phyloP scores from a whole-genome alignment of 2,329 filamentous ascomycete genomes.

The Botrytis medusae region DNA sequence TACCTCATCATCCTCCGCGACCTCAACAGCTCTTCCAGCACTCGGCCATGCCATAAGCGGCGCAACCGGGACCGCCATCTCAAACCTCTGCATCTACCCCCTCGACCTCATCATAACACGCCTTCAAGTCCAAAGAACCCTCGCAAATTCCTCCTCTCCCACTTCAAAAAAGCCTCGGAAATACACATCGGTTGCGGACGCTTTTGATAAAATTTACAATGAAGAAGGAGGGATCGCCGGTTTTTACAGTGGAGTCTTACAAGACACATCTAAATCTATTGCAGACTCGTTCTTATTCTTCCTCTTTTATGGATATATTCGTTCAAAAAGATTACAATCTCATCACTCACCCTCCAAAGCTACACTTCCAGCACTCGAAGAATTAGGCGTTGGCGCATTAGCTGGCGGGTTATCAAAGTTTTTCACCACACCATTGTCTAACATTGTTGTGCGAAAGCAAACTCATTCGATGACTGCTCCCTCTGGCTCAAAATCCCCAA shows the following conservation, averaged over 20 bases:
- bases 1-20: slow-evolving; percentile 28
- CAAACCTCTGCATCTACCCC: slow-evolving; percentile 77
- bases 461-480: slow-evolving; percentile 56
- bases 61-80: slow-evolving; percentile 73
- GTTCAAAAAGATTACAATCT: slow-evolving; percentile 43
- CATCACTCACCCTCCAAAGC: slow-evolving; percentile 40
- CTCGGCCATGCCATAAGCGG: slow-evolving; percentile 81
- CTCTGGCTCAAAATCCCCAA: slow-evolving; percentile 34
- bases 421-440: slow-evolving; percentile 77
- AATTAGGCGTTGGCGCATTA: slow-evolving; percentile 70
- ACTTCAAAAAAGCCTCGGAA: slow-evolving; percentile 42
- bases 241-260: slow-evolving; percentile 66
- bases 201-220: slow-evolving; percentile 67
- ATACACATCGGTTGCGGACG: slow-evolving; percentile 68
- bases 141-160: slow-evolving; percentile 45
- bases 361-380: slow-evolving; percentile 63
- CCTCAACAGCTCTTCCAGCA: slow-evolving; percentile 59
- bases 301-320: slow-evolving; percentile 66
- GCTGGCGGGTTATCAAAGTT: slow-evolving; percentile 74
- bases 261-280: slow-evolving; percentile 66
- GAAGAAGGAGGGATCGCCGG: slow-evolving; percentile 66
- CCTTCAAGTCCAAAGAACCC: slow-evolving; percentile 72
- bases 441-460: slow-evolving; percentile 80
- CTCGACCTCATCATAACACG: slow-evolving; percentile 79
- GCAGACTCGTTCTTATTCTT: slow-evolving; percentile 85